These are phyloP conservation scores for Elsinoe ampelina DNA, from an alignment of 2,329 filamentous ascomycete species.

Conservation along the genomic window DNA sequence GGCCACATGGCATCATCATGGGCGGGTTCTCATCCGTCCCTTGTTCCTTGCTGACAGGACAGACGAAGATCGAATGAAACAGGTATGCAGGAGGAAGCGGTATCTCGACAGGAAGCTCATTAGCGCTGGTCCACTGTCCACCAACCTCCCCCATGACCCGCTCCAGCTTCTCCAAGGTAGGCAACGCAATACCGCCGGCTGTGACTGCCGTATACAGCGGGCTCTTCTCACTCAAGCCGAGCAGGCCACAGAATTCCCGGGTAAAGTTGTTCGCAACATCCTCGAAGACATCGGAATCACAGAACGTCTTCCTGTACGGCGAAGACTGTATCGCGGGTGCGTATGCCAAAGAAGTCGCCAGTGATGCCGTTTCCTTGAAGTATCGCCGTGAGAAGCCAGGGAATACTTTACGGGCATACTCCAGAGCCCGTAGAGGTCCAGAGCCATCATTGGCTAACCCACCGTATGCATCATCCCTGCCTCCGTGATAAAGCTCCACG, in stretches of 20 bases:
- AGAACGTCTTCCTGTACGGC: constrained; percentile 72
- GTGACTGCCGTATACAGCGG: constrained; percentile 89
- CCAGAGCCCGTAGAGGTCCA: constrained; percentile 56
- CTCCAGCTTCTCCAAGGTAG: constrained; percentile 79
- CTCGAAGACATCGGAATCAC: constrained; percentile 65
- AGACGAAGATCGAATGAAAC: constrained; percentile 97
- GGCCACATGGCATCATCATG: constrained; percentile 93
- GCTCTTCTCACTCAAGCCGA: constrained; percentile 82
- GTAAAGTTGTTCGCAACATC: constrained; percentile 74
- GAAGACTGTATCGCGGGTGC: constrained; percentile 63
- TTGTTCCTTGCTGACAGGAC: constrained; percentile 93
- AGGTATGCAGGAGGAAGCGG: constrained; percentile 54
- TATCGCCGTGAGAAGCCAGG: constrained; percentile 65
- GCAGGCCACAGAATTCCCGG: constrained; percentile 77
- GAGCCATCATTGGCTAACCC: constrained; percentile 44
- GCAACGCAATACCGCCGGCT: constrained; percentile 83
- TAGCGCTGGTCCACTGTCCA: constrained; percentile 87
- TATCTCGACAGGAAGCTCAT: constrained; percentile 73
- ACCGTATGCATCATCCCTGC: constrained; percentile 27
- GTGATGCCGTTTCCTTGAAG: constrained; percentile 66
- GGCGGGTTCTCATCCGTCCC: constrained; percentile 87
- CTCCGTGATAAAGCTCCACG: constrained; percentile 71
- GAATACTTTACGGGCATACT: constrained; percentile 70
- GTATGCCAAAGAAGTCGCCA: constrained; percentile 74
- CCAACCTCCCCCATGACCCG: constrained; percentile 79